Percentiles rank a stretch among this genome's conserved stretches.
Evolutionary conservation across 129 eudicot species (phyloP).

Genomic region (Escallonia rubra): DNA sequence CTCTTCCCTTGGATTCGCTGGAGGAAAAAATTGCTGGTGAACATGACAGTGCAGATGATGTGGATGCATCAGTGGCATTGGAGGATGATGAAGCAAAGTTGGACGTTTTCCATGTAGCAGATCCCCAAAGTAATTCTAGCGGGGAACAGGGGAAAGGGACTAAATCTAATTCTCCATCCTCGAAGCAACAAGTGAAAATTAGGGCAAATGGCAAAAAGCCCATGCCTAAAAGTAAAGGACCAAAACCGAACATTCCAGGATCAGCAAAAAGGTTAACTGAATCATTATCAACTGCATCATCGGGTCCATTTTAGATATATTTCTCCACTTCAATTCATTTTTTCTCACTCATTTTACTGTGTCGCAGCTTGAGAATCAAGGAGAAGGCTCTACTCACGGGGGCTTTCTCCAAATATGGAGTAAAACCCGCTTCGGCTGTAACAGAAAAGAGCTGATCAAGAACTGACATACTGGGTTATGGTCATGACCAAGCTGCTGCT

Average conservation of each 20-base stretch:
- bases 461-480: background rate
- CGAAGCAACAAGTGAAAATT: slow-evolving; percentile 22
- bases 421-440: slow-evolving; percentile 26
- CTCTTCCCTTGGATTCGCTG: slow-evolving; percentile 6
- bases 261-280: slow-evolving; percentile 60
- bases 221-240: slow-evolving; percentile 31
- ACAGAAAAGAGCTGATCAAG: slow-evolving; percentile 32
- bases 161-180: slow-evolving; percentile 12
- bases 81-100: slow-evolving; percentile 14
- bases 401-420: slow-evolving; percentile 66
- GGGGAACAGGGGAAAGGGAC: slow-evolving; percentile 22
- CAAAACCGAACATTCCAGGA: slow-evolving; percentile 45
- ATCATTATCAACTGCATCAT: background rate
- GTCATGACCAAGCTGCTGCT: no score
- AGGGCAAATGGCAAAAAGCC: slow-evolving; percentile 33
- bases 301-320: background rate
- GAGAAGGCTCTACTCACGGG: slow-evolving; percentile 77
- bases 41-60: slow-evolving; percentile 22
- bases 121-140: background rate
- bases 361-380: slow-evolving; percentile 61
- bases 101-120: slow-evolving; percentile 9
- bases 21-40: slow-evolving; percentile 28
- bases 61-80: slow-evolving; percentile 13
- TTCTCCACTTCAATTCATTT: background rate
- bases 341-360: background rate